Evolutionary conservation across 495 filamentous ascomycete genomes (phyloP), one percentile per base, ranked within the genome.

Genomic region (Xylaria cubensis): DNA sequence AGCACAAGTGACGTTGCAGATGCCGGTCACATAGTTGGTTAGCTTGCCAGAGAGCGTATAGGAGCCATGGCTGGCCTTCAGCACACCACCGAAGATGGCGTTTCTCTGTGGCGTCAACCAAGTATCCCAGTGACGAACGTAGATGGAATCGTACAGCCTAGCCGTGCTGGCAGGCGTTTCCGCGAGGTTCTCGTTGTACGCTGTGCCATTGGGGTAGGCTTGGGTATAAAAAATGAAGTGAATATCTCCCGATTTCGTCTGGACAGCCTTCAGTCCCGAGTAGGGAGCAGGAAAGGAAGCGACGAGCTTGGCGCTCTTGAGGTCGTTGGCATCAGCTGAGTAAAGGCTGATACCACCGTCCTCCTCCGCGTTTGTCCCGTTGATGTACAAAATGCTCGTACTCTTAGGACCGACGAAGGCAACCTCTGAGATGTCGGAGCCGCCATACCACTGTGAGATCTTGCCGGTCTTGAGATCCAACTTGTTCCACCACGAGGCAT

Each of bases 261-360:
- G 69, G 1, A 82, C 86, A 13, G 92, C 76, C 71, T 91, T 93
- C 59, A 94, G 80, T 67, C 91, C 88, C 6, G 84, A 89, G 8
- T 91, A 87, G 0, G 89, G 86, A 5, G 86, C 92, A 26, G 89
- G 85, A 36, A 94, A 84, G 2, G 86, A 88, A 2, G 89, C 90
- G 12, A 75, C 71, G 55, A 77, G 66, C 34, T 75, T 73, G 24
- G 77, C 73, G 56, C 65, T 55, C 53, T 72, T 76, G 51, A 81
- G 42, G 64, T 78, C 46, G 75, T 85, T 72, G 83, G 86, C 44
- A 80, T 84, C 74, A 83, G 84, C 64, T 82, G 84, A 50, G 83
- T 87, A 86, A 80, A 86, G 62, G 82, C 90, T 74, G 84, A 81
- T 64, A 84, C 85, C 71, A 85, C 84, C 75, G 82, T 86, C 56